phyloP scores from a whole-genome alignment of 1,139 yeast genomes.

The Scheffersomyces parashehatae region DNA sequence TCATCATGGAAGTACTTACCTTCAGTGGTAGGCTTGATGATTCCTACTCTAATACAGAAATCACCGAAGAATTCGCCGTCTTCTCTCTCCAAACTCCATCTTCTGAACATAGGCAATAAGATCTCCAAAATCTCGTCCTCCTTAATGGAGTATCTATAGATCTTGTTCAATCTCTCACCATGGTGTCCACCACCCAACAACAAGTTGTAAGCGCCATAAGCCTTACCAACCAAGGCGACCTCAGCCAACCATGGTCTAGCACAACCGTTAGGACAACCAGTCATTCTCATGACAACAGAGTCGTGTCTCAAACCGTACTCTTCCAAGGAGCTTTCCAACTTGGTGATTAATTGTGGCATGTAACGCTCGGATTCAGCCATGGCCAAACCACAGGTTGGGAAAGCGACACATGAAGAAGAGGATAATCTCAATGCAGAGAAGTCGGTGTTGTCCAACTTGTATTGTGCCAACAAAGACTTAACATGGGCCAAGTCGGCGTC shows the following conservation, averaged over 20 bases:
- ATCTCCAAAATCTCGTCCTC: constrained; percentile 83
- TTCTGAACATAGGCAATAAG: constrained; percentile 83
- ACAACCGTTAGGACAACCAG: constrained; percentile 99
- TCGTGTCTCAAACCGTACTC: constrained; percentile 94
- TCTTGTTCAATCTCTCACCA: constrained; percentile 90
- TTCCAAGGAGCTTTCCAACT: constrained; percentile 81
- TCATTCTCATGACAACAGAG: constrained; percentile 95
- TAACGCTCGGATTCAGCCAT: constrained; percentile 99
- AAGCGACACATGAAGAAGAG: constrained; percentile 96
- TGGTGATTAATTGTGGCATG: constrained; percentile 77
- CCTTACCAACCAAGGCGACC: constrained; percentile 94
- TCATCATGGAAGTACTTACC: constrained; percentile 96
- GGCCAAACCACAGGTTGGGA: constrained; percentile 98
- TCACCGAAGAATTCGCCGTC: constrained; percentile 97
- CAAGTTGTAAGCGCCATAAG: constrained; percentile 88
- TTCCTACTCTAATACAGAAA: constrained; percentile 80
- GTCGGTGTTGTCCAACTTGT: constrained; percentile 81
- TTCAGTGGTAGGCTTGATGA: constrained; percentile 83
- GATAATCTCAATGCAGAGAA: constrained; percentile 85
- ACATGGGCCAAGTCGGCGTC: constrained; percentile 66
- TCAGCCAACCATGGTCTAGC: constrained; percentile 99
- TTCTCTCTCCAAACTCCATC: constrained; percentile 89
- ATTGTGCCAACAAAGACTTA: constrained; percentile 65
- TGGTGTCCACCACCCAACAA: constrained; percentile 96
- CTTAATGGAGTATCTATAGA: constrained; percentile 83